Percentiles rank a stretch among this genome's conserved stretches.
Evolutionary conservation across 352 stramenopile species (phyloP).

Genomic region (Achlya hypogyna): DNA sequence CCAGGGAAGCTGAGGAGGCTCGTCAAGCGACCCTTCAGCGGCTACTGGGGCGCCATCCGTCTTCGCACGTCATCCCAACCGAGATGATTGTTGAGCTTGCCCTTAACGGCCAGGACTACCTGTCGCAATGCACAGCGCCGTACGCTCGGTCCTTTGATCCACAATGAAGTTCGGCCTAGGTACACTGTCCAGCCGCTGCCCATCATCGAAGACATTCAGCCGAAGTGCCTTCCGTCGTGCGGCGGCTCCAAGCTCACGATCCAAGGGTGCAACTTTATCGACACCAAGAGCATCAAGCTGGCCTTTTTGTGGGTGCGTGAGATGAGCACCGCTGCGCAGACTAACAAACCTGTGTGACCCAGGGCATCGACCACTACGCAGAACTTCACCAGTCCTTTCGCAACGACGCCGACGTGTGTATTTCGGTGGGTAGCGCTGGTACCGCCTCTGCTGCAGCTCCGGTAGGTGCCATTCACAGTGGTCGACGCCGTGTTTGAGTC

Average conservation of each 20-base stretch:
- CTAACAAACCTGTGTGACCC: not conserved
- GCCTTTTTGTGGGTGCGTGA: constrained; percentile 32
- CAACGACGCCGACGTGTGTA: constrained; percentile 1
- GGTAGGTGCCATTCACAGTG: constrained; percentile 24
- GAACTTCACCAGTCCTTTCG: constrained; percentile 14
- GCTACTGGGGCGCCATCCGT: not conserved
- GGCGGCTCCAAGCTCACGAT: constrained; percentile 8
- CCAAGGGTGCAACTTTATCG: constrained; percentile 39
- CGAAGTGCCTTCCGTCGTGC: constrained; percentile 15
- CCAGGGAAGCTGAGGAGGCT: not conserved
- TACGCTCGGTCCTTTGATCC: constrained; percentile 30
- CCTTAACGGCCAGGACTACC: constrained; percentile 60
- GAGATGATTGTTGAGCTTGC: constrained; percentile 47
- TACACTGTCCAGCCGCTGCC: constrained; percentile 30
- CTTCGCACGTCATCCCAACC: constrained; percentile 30
- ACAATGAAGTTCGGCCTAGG: constrained; percentile 19
- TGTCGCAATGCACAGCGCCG: constrained; percentile 32
- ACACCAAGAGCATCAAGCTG: constrained; percentile 32
- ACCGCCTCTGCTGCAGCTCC: not conserved
- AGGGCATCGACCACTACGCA: constrained; percentile 18
- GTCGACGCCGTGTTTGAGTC: constrained; percentile 51
- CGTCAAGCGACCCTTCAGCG: not conserved
- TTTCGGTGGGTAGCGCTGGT: not conserved
- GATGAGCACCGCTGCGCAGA: too few species aligned
- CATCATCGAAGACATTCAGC: constrained; percentile 26